Evolutionary conservation across 768 basidiomycete species (phyloP).

Genomic region (Mycena pura): DNA sequence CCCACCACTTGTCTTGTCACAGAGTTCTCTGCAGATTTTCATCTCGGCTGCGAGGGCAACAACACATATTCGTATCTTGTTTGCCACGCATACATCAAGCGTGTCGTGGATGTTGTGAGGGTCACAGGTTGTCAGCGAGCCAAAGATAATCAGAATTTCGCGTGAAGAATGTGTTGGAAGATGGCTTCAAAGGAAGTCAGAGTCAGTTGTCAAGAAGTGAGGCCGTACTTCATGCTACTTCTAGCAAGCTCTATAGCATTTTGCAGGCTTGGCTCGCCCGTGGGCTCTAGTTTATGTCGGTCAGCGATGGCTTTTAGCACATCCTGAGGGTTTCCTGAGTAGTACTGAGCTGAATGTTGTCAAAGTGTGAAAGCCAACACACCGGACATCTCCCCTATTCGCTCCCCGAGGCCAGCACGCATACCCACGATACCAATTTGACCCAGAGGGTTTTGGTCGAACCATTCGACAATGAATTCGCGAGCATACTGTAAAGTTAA

Average conservation of each 20-base stretch:
- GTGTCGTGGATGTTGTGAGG: constrained; percentile 97
- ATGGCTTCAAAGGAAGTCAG: constrained; percentile 62
- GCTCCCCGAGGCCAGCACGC: constrained; percentile 89
- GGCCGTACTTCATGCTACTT: constrained; percentile 83
- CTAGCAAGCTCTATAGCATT: constrained; percentile 98
- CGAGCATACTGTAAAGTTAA: constrained; percentile 88
- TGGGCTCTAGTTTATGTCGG: constrained; percentile 86
- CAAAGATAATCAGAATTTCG: constrained; percentile 93
- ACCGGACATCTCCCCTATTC: constrained; percentile 94
- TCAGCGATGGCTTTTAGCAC: constrained; percentile 88
- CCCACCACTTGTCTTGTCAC: constrained; percentile 90
- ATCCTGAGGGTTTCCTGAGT: constrained; percentile 91
- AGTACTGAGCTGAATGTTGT: constrained; percentile 11
- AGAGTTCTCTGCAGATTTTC: constrained; percentile 94
- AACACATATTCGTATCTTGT: constrained; percentile 89
- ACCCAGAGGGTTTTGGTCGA: constrained; percentile 98
- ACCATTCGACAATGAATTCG: constrained; percentile 96
- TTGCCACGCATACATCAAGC: constrained; percentile 80
- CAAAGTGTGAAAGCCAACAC: constrained; percentile 28
- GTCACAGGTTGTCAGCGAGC: constrained; percentile 95
- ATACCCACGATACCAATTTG: constrained; percentile 96
- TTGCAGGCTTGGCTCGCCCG: constrained; percentile 94
- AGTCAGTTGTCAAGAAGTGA: neutral
- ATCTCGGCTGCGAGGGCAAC: constrained; percentile 97
- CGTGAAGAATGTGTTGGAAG: constrained; percentile 97